A percentile compares a stretch with the other conserved stretches of the same genome.
Evolutionary conservation across 1,284 basidiomycete genomes (phyloP).

Genomic region (Ceratobasidium sp.): DNA sequence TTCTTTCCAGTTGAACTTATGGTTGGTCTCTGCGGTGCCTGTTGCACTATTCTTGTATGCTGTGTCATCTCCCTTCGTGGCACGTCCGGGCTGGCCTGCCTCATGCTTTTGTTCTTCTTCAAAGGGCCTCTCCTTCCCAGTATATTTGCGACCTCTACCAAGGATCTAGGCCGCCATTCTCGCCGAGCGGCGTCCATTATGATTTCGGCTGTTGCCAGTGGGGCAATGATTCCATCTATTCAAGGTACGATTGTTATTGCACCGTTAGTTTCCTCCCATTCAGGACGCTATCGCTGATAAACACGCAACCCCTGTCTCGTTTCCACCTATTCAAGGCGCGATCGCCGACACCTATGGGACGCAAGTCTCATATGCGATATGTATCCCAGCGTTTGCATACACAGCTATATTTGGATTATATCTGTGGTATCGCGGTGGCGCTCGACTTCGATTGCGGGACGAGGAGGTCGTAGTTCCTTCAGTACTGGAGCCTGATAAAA

Average conservation of each 20-base stretch:
- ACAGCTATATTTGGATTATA: not conserved
- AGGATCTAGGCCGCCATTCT: conserved; percentile 58
- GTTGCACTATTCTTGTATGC: not conserved
- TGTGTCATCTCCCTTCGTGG: not conserved
- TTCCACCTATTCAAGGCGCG: conserved; percentile 60
- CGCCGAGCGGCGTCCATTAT: conserved; percentile 59
- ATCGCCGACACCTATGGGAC: conserved; percentile 55
- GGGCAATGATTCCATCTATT: too few relatives aligned
- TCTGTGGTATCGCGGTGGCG: not conserved
- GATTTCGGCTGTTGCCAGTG: conserved; percentile 59
- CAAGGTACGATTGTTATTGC: too few relatives aligned
- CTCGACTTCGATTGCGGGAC: not conserved
- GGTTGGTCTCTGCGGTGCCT: not conserved
- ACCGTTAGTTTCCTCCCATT: too few relatives aligned
- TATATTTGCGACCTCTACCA: conserved; percentile 59
- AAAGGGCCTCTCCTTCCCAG: conserved; percentile 51
- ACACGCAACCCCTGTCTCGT: too few relatives aligned
- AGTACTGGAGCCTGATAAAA: not conserved
- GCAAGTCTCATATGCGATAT: not conserved
- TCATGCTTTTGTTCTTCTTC: not conserved
- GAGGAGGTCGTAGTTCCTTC: not conserved
- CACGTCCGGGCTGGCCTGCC: not conserved
- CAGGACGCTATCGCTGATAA: too few relatives aligned
- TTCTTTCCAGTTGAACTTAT: conserved; percentile 45
- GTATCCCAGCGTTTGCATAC: conserved; percentile 8